Conservation (phyloP, 441 rosid genomes). For the Populus tomentosa region DNA sequence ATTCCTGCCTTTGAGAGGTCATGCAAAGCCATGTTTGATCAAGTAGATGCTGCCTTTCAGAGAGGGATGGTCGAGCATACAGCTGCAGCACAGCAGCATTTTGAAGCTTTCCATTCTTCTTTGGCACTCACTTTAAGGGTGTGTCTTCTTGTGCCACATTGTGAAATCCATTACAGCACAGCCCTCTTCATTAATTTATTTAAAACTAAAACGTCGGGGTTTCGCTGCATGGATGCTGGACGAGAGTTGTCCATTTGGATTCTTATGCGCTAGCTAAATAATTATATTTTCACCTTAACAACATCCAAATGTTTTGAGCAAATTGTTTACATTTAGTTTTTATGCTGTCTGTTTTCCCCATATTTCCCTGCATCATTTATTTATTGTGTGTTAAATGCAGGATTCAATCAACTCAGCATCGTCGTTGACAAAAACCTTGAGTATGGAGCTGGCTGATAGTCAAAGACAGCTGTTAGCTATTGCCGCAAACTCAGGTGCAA, state of each 20-base stretch:
- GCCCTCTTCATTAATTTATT: not conserved
- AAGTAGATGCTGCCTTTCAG: slow-evolving; percentile 58
- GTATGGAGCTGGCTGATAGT: slow-evolving; percentile 63
- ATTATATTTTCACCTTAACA: too few relatives aligned
- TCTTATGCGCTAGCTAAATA: too few relatives aligned
- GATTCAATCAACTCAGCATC: too few relatives aligned
- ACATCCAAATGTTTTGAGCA: too few relatives aligned
- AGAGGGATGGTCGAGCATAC: slow-evolving; percentile 54
- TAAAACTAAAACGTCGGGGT: too few relatives aligned
- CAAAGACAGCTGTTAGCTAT: slow-evolving; percentile 62
- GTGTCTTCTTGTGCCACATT: slow-evolving; percentile 11
- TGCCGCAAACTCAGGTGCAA: slow-evolving; percentile 41
- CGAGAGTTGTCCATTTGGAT: too few relatives aligned
- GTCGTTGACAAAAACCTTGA: slow-evolving; percentile 18
- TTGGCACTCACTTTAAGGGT: slow-evolving; percentile 58
- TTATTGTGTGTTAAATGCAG: too few relatives aligned
- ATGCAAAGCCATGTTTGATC: slow-evolving; percentile 77
- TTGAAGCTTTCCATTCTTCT: slow-evolving; percentile 60
- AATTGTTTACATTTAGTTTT: too few relatives aligned
- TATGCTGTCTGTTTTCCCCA: too few relatives aligned
- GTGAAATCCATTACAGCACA: not conserved
- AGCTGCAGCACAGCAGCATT: slow-evolving; percentile 60
- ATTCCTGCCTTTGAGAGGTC: slow-evolving; percentile 75
- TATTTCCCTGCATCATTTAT: too few relatives aligned
- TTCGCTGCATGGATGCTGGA: too few relatives aligned